These are phyloP conservation scores for Trichosporon ovoides DNA, from an alignment of 1,284 basidiomycete species.

Conservation along the genomic window DNA sequence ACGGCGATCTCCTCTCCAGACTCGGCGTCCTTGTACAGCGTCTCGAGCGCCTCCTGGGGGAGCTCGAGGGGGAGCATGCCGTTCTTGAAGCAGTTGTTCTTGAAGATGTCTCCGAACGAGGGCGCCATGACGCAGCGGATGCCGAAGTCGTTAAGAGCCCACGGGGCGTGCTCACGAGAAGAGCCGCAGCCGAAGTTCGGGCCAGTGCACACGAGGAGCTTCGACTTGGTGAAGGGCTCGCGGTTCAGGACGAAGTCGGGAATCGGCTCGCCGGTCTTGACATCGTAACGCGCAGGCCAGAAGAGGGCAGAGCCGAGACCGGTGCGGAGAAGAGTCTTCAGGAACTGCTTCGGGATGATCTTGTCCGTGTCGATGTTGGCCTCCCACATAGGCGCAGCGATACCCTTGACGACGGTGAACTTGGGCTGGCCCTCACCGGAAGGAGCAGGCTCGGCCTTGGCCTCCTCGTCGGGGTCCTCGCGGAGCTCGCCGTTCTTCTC, in stretches of 20 bases:
- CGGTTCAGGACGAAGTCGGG: slow-evolving; percentile 88
- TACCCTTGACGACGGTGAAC: slow-evolving; percentile 75
- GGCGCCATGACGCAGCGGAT: slow-evolving; percentile 88
- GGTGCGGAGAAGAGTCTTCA: slow-evolving; percentile 91
- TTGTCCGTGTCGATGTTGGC: slow-evolving; percentile 95
- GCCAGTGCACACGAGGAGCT: slow-evolving; percentile 82
- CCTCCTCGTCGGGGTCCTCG: slow-evolving; percentile 28
- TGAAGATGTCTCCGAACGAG: slow-evolving; percentile 91
- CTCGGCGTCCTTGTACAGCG: slow-evolving; percentile 73
- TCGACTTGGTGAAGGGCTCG: slow-evolving; percentile 71
- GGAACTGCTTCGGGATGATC: slow-evolving; percentile 94
- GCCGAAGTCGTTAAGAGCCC: slow-evolving; percentile 95
- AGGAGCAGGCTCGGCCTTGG: slow-evolving; percentile 53
- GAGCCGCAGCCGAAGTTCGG: slow-evolving; percentile 93
- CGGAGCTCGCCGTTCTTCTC: slow-evolving; percentile 54
- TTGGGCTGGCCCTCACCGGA: slow-evolving; percentile 62
- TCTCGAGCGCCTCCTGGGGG: slow-evolving; percentile 68
- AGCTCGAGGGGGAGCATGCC: slow-evolving; percentile 85
- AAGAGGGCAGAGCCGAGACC: slow-evolving; percentile 87
- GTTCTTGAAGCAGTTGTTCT: slow-evolving; percentile 76
- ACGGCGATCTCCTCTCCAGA: slow-evolving; percentile 76
- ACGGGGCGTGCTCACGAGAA: slow-evolving; percentile 90
- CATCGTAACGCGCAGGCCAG: slow-evolving; percentile 74
- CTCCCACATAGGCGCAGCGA: slow-evolving; percentile 82
- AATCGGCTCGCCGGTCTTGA: slow-evolving; percentile 64